These are phyloP conservation scores for Russula dissimulans DNA, from an alignment of 768 basidiomycete species.

Conservation along the genomic window DNA sequence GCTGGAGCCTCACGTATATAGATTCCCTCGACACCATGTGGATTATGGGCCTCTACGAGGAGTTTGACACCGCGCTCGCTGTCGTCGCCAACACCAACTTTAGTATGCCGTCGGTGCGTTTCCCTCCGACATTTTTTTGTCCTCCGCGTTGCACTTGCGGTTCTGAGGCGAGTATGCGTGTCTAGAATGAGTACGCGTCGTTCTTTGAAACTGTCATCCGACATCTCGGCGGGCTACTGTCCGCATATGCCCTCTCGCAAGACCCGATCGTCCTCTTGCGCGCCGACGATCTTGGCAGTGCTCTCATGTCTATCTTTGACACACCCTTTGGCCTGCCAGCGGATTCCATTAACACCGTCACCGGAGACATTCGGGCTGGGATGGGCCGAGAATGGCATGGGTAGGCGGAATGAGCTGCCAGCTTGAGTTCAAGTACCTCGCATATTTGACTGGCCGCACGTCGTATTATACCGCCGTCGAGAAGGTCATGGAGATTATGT, in stretches of 20 bases:
- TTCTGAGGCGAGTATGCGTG: not conserved
- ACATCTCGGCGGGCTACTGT: slow-evolving; percentile 75
- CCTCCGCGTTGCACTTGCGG: not conserved
- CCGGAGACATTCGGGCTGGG: slow-evolving; percentile 28
- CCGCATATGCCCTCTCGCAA: slow-evolving; percentile 64
- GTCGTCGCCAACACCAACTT: slow-evolving; percentile 45
- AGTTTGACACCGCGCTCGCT: slow-evolving; percentile 57
- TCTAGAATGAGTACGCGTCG: slow-evolving; percentile 31
- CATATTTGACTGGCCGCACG: slow-evolving; percentile 65
- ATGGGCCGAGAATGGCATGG: slow-evolving; percentile 28
- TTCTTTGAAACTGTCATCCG: slow-evolving; percentile 90
- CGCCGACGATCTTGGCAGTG: slow-evolving; percentile 71
- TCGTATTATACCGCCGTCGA: slow-evolving; percentile 51
- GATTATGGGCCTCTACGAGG: slow-evolving; percentile 64
- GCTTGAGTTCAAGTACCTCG: slow-evolving; percentile 82
- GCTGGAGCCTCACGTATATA: slow-evolving; percentile 69
- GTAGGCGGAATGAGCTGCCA: slow-evolving; percentile 80
- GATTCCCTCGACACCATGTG: slow-evolving; percentile 85
- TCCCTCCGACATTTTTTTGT: not conserved
- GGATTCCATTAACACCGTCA: slow-evolving; percentile 58
- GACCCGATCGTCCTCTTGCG: slow-evolving; percentile 53
- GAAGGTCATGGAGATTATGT: slow-evolving; percentile 41
- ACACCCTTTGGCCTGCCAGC: slow-evolving; percentile 62
- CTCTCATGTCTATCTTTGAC: slow-evolving; percentile 63
- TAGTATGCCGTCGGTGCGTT: slow-evolving; percentile 33